A percentile compares a stretch with the other conserved stretches of the same genome.
These are phyloP conservation scores for Fomes fomentarius DNA, from an alignment of 1,284 basidiomycete genomes.

Conservation along the genomic window DNA sequence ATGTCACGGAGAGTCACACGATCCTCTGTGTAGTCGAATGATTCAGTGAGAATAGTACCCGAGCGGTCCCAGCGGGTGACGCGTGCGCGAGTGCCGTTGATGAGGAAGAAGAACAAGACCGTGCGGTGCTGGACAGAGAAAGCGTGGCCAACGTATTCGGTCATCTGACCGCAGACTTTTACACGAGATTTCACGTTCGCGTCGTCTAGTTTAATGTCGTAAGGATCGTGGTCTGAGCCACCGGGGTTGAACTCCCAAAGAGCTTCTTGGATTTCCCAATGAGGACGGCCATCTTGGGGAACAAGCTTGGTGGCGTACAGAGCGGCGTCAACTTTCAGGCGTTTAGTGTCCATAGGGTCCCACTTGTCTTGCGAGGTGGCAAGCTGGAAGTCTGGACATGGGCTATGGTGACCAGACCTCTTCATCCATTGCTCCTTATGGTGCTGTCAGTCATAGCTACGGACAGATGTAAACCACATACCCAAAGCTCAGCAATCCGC, in stretches of 20 bases:
- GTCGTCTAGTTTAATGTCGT: neutral
- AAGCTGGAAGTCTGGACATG: neutral
- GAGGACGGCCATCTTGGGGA: neutral
- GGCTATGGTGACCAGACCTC: neutral
- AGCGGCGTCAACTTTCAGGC: slow-evolving; percentile 5
- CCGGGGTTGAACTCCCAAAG: slow-evolving; percentile 7
- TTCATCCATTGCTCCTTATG: neutral
- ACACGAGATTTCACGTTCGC: neutral
- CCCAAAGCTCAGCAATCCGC: neutral
- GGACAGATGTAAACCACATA: neutral
- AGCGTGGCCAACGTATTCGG: neutral
- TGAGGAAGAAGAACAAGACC: neutral
- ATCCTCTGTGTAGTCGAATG: neutral
- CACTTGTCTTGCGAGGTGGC: neutral
- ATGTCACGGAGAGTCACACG: neutral
- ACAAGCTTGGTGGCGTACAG: neutral
- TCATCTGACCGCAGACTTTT: neutral
- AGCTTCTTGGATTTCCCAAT: slow-evolving; percentile 1
- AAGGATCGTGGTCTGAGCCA: neutral
- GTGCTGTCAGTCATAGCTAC: neutral
- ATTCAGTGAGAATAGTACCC: slow-evolving; percentile 3
- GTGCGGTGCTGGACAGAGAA: neutral
- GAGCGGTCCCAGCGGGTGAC: slow-evolving; percentile 2
- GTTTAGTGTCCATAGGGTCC: neutral
- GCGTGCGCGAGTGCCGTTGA: neutral